A percentile compares a stretch with the other conserved stretches of the same genome.
These are phyloP conservation scores for Aspergillus sp. DNA, from an alignment of 2,329 filamentous ascomycete genomes.

Conservation along the genomic window DNA sequence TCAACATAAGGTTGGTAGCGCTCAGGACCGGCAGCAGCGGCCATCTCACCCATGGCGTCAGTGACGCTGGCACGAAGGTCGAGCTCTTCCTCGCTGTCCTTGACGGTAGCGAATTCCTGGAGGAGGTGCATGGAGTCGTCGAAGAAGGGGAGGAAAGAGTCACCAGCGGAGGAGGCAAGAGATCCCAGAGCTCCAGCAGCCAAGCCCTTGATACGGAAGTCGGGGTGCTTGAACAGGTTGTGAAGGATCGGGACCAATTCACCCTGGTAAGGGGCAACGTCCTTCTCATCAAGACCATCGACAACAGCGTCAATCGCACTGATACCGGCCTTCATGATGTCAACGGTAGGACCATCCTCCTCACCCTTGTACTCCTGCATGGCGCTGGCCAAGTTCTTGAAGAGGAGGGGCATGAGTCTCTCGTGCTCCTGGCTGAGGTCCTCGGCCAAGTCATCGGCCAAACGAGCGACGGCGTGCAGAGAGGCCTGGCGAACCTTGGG, in stretches of 20 bases:
- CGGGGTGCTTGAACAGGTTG: conserved; percentile 77
- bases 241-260: conserved; percentile 84
- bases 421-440: conserved; percentile 85
- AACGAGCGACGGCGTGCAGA: conserved; percentile 80
- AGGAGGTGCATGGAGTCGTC: conserved; percentile 87
- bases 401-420: conserved; percentile 76
- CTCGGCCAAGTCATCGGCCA: conserved; percentile 91
- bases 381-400: conserved; percentile 86
- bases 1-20: conserved; percentile 89
- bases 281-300: conserved; percentile 67
- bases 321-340: conserved; percentile 86
- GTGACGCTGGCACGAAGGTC: conserved; percentile 86
- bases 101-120: conserved; percentile 78
- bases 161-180: conserved; percentile 80
- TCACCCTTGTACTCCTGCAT: conserved; percentile 65
- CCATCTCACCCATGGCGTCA: conserved; percentile 92
- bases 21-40: conserved; percentile 79
- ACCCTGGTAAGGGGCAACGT: conserved; percentile 78
- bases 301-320: conserved; percentile 89
- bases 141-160: conserved; percentile 88
- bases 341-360: conserved; percentile 72
- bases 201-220: conserved; percentile 85
- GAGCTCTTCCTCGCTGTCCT: conserved; percentile 86
- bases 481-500: conserved; percentile 82
- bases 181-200: conserved; percentile 88